Evolutionary conservation across 257 asterid genomes (phyloP).

Genomic region (Nyctanthes arbortristis): DNA sequence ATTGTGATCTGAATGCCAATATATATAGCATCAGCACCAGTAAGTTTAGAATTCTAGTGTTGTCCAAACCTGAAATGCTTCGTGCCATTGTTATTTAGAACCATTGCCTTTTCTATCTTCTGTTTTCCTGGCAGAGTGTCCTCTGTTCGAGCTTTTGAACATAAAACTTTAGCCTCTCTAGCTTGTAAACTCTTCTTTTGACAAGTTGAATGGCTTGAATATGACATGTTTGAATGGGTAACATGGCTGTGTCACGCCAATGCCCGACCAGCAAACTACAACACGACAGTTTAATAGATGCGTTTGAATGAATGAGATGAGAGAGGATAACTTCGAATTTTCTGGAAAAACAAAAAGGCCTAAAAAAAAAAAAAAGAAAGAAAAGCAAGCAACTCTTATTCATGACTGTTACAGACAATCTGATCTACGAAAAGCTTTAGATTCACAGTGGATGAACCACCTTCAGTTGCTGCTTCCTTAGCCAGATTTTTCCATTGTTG

Average conservation of each 20-base stretch:
- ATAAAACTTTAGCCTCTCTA: no score
- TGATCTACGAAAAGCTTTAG: slow-evolving; percentile 30
- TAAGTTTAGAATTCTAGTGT: slow-evolving; percentile 54
- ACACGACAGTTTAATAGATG: no score
- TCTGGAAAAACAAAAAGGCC: no score
- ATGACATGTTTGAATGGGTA: no score
- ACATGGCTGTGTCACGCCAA: no score
- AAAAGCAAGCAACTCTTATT: no score
- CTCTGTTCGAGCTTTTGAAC: no score
- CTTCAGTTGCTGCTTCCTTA: slow-evolving; percentile 32
- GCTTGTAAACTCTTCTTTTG: no score
- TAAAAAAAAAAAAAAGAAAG: no score
- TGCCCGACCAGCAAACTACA: no score
- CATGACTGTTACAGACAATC: slow-evolving; percentile 13
- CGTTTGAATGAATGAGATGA: neutral
- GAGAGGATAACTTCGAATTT: neutral
- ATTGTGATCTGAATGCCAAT: neutral
- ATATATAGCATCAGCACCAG: no score
- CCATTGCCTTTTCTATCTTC: neutral
- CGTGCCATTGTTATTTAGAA: slow-evolving; percentile 18
- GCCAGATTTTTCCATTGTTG: slow-evolving; percentile 47
- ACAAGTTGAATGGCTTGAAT: no score
- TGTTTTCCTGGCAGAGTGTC: neutral
- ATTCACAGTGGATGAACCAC: slow-evolving; percentile 38
- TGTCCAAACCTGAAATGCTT: slow-evolving; percentile 47